Evolutionary conservation across 306 rosid species (phyloP).

Genomic region (Lupinus albus): DNA sequence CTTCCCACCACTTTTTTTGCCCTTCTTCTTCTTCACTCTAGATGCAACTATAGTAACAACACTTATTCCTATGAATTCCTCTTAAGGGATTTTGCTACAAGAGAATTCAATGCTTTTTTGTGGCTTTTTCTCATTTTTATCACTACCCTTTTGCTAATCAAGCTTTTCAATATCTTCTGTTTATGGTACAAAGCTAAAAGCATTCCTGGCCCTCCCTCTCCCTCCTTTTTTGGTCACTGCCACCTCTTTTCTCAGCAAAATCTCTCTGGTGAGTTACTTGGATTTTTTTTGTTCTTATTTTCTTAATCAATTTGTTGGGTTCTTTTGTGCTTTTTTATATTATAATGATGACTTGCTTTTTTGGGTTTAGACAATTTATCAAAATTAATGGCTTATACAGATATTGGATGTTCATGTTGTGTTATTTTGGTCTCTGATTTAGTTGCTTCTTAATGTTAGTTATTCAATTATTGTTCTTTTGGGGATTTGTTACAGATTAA

Average conservation of each 20-base stretch:
- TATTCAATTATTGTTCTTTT: no score
- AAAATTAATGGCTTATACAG: no score
- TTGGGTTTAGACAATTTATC: no score
- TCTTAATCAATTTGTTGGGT: no score
- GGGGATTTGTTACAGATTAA: no score
- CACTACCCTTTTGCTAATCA: slow-evolving; percentile 53
- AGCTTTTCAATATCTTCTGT: slow-evolving; percentile 42
- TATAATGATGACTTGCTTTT: no score
- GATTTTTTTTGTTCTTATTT: no score
- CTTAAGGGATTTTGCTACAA: slow-evolving; percentile 48
- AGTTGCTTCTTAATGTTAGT: no score
- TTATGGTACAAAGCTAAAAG: slow-evolving; percentile 53
- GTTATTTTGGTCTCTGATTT: no score
- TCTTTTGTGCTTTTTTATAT: no score
- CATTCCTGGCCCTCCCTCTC: slow-evolving; percentile 68
- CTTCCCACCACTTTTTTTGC: slow-evolving; percentile 43
- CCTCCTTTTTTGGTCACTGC: slow-evolving; percentile 63
- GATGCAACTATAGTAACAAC: slow-evolving; percentile 11
- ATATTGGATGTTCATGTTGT: no score
- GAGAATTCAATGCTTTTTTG: slow-evolving; percentile 76
- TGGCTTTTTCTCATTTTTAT: slow-evolving; percentile 60
- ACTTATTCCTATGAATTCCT: slow-evolving; percentile 42
- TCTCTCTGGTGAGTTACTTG: slow-evolving; percentile 54
- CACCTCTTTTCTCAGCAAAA: slow-evolving; percentile 55
- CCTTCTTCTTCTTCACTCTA: slow-evolving; percentile 45